These are phyloP conservation scores for Aspergillus cristatus DNA, from an alignment of 495 filamentous ascomycete species.

Conservation along the genomic window DNA sequence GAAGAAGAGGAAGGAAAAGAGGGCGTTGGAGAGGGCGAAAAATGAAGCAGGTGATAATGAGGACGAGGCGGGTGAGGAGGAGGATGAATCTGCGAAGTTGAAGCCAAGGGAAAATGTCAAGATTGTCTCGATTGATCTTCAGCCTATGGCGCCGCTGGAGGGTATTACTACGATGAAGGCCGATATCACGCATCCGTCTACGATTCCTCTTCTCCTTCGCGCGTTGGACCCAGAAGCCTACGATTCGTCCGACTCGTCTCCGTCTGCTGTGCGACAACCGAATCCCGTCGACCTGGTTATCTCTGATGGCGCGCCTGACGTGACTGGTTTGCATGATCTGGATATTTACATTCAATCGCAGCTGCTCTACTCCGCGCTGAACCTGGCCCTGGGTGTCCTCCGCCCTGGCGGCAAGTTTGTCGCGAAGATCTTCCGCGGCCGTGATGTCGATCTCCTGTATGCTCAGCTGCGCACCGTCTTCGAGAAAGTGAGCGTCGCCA, in stretches of 20 bases:
- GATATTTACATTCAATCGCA: constrained; percentile 98
- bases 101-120: constrained; percentile 68
- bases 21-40: constrained; percentile 33
- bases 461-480: constrained; percentile 89
- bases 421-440: constrained; percentile 91
- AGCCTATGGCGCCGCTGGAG: constrained; percentile 87
- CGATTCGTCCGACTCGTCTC: constrained; percentile 36
- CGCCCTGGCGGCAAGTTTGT: constrained; percentile 92
- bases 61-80: constrained; percentile 13
- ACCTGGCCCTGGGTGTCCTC: constrained; percentile 83
- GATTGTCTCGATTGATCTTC: constrained; percentile 90
- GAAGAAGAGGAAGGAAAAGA: constrained; percentile 51
- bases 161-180: constrained; percentile 87
- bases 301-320: constrained; percentile 91
- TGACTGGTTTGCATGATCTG: constrained; percentile 91
- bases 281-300: constrained; percentile 86
- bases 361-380: constrained; percentile 85
- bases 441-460: constrained; percentile 86
- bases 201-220: constrained; percentile 75
- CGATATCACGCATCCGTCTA: constrained; percentile 95
- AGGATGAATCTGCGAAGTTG: constrained; percentile 25
- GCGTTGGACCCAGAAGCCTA: constrained; percentile 74
- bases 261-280: constrained; percentile 36
- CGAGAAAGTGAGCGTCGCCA: constrained; percentile 76
- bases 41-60: constrained; percentile 13